Base-by-base conservation (phyloP, 2,329 filamentous ascomycete species). In the Trichoderma gracile region DNA sequence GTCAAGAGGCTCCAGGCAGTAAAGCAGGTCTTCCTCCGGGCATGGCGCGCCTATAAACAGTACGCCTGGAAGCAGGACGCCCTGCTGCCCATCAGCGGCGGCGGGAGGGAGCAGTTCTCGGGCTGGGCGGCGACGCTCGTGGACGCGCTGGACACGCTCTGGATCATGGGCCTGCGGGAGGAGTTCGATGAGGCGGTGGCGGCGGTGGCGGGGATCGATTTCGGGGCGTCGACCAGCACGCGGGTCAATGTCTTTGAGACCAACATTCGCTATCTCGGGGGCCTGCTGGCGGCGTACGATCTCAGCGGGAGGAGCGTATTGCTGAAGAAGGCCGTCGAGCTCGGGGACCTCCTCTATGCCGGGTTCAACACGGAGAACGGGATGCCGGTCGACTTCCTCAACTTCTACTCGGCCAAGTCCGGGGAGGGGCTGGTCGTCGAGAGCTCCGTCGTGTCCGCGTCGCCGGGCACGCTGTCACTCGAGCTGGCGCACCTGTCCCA, bases 401-500 rank as follows among this genome's bases (percentile, higher is more conserved):
- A 79, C 69, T 88, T 77, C 30, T 67, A 71, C 5, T 68, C 69
- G 5, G 78, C 78, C 3, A 78, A 78, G 64, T 72, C 69, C 0
- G 78, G 79, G 5, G 62, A 70, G 0, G 76, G 74, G 0, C 68
- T 80, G 12, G 42, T 60, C 0, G 68, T 78, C 0, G 78, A 81
- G 65, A 19, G 33, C 0, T 69, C 65, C 1, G 79, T 82, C 5
- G 78, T 80, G 15, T 77, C 79, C 3, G 81, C 81, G 7, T 78
- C 78, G 6, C 78, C 80, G 1, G 90, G 89, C 6, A 90, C 88
- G 5, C 78, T 93, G 56, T 88, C 86, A 1, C 76, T 93, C 64
- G 91, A 93, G 70, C 87, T 93, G 73, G 90, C 89, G 15, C 82
- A 88, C 17, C 78, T 93, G 55, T 88, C 89, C 2, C 90, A 93